These are phyloP conservation scores for Citeromyces matritensis DNA, from an alignment of 805 yeast species.

Conservation along the genomic window DNA sequence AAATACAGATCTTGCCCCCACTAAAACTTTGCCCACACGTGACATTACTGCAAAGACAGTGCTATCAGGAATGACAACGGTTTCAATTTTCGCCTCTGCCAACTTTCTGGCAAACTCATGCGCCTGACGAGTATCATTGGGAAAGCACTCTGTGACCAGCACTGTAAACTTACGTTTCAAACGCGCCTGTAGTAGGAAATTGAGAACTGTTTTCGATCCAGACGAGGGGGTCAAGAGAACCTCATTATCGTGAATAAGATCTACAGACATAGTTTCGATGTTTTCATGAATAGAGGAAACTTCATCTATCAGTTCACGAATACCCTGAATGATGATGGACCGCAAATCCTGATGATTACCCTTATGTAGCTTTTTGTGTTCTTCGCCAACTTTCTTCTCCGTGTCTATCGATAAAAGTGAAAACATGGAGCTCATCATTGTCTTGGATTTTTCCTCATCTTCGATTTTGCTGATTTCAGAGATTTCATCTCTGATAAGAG, in stretches of 20 bases:
- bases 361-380: conserved; percentile 10
- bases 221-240: conserved; percentile 88
- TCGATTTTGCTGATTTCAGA: conserved; percentile 23
- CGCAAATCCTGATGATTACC: conserved; percentile 50
- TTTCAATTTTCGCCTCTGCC: conserved; percentile 76
- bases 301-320: conserved; percentile 85
- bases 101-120: conserved; percentile 68
- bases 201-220: conserved; percentile 74
- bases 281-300: conserved; percentile 81
- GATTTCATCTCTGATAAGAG: conserved; percentile 76
- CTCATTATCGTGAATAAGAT: conserved; percentile 87
- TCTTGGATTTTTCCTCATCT: conserved; percentile 18
- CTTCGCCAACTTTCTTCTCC: conserved; percentile 6
- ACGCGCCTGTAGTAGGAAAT: conserved; percentile 75
- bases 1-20: conserved; percentile 85
- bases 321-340: conserved; percentile 81
- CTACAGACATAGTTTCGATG: conserved; percentile 80
- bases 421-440: conserved; percentile 77
- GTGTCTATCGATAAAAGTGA: conserved; percentile 48
- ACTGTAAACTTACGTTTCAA: conserved; percentile 87
- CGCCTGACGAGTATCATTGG: conserved; percentile 69
- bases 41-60: conserved; percentile 94
- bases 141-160: conserved; percentile 81
- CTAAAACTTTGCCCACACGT: conserved; percentile 87
- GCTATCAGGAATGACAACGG: conserved; percentile 85